Conservation (phyloP, 352 stramenopile species). For the Pythium aristosporum region DNA sequence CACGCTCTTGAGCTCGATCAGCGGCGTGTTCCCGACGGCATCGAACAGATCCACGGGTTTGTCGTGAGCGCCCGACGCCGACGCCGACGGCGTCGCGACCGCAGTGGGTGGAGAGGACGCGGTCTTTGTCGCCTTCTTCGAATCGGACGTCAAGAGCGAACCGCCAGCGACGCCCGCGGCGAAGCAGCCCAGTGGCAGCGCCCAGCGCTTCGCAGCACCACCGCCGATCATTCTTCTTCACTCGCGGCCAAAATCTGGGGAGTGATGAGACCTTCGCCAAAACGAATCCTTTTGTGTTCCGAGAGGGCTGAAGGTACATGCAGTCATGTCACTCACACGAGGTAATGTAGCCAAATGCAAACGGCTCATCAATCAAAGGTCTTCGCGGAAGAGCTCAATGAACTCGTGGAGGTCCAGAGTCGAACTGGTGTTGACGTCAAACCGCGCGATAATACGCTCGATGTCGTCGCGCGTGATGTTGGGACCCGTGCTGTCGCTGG, state of each 20-base stretch:
- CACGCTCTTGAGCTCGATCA: conserved; percentile 67
- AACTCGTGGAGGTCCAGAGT: conserved; percentile 77
- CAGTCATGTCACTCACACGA: background rate
- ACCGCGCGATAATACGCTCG: conserved; percentile 67
- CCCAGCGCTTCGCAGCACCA: conserved; percentile 20
- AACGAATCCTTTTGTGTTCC: background rate
- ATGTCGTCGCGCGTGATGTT: conserved; percentile 60
- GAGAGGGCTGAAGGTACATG: background rate
- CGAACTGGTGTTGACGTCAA: conserved; percentile 72
- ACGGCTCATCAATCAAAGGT: conserved; percentile 37
- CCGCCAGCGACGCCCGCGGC: conserved; percentile 27
- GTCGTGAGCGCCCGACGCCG: conserved; percentile 19
- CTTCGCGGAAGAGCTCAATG: conserved; percentile 77
- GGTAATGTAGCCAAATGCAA: conserved; percentile 10
- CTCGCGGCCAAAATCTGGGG: no score
- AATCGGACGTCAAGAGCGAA: conserved; percentile 15
- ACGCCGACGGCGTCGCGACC: background rate
- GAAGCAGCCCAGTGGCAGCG: conserved; percentile 26
- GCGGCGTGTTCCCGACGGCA: conserved; percentile 73
- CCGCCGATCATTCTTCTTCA: background rate
- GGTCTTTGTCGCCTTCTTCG: conserved; percentile 1
- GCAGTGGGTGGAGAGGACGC: background rate
- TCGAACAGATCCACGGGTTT: conserved; percentile 57
- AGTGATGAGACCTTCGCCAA: background rate
- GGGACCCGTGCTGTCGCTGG: background rate